phyloP scores from a whole-genome alignment of 2,329 filamentous ascomycete species.

The Neofusicoccum kwambonambiense region DNA sequence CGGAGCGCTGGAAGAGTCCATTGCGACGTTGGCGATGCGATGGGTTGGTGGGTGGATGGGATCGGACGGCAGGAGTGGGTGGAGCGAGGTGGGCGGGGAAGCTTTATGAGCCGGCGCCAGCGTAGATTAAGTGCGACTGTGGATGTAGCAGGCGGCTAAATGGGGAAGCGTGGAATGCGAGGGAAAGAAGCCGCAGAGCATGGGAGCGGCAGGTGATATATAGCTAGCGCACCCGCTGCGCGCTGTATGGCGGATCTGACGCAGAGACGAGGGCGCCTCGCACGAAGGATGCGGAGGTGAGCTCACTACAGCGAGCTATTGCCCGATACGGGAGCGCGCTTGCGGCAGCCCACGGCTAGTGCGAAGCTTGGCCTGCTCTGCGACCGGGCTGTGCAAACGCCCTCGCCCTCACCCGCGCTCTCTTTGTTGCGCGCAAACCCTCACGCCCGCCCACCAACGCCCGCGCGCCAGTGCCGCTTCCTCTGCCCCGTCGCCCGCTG shows the following conservation, averaged over 20 bases:
- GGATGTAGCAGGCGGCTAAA: not conserved
- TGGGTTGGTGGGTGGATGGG: not conserved
- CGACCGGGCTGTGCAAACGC: slow-evolving; percentile 7
- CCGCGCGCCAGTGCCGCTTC: not conserved
- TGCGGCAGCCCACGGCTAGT: not conserved
- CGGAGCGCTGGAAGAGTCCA: not conserved
- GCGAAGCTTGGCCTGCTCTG: slow-evolving; percentile 1
- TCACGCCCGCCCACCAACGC: not conserved
- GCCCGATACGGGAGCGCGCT: not conserved
- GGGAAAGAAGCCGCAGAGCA: not conserved
- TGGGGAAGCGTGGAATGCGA: not conserved
- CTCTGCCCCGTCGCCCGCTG: not conserved
- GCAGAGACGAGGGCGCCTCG: not conserved
- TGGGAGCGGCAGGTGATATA: slow-evolving; percentile 1
- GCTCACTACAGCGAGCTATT: not conserved
- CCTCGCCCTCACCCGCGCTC: not conserved
- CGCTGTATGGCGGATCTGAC: not conserved
- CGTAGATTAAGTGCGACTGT: not conserved
- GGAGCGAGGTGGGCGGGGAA: not conserved
- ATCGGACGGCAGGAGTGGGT: not conserved
- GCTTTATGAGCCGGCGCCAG: not conserved
- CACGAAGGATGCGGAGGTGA: slow-evolving; percentile 15
- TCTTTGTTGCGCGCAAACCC: not conserved
- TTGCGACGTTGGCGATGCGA: not conserved
- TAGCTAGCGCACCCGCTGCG: not conserved